phyloP scores from a whole-genome alignment of 192 early-diverging fungal species.

The Blastocladiella britannica region DNA sequence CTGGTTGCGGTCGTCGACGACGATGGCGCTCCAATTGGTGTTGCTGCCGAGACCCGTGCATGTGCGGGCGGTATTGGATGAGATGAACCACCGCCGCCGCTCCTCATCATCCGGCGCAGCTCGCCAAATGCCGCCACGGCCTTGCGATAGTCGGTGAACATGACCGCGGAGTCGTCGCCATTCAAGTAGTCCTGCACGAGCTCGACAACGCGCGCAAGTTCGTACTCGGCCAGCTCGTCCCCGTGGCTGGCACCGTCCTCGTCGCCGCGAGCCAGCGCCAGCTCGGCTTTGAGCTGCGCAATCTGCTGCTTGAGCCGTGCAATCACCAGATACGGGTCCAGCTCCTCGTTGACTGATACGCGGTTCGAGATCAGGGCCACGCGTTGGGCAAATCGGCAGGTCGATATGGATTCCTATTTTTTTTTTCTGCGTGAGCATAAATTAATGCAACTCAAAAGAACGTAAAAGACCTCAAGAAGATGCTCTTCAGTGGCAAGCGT shows the following conservation, averaged over 20 bases:
- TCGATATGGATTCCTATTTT: conserved; percentile 37
- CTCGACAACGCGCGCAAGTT: conserved; percentile 16
- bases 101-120: conserved; percentile 4
- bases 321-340: conserved; percentile 33
- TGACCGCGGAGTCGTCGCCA: conserved; percentile 11
- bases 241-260: conserved; percentile 7
- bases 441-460: conserved; percentile 5
- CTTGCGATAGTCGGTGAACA: conserved; percentile 24
- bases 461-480: conserved; percentile 32
- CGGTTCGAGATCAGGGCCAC: conserved; percentile 34
- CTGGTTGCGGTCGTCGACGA: background rate
- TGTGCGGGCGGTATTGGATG: too few species aligned
- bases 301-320: conserved; percentile 26
- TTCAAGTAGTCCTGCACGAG: background rate
- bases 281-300: conserved; percentile 23
- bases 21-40: background rate
- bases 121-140: conserved; percentile 22
- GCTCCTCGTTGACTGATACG: conserved; percentile 29
- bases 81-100: too few species aligned
- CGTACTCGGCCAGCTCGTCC: conserved; percentile 31
- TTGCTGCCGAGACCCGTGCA: background rate
- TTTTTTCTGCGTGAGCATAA: background rate
- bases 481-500: conserved; percentile 32
- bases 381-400: conserved; percentile 38
- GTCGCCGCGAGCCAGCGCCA: conserved; percentile 28